Base-by-base conservation (phyloP, 2,329 filamentous ascomycete species). In the Calonectria hawksworthii region DNA sequence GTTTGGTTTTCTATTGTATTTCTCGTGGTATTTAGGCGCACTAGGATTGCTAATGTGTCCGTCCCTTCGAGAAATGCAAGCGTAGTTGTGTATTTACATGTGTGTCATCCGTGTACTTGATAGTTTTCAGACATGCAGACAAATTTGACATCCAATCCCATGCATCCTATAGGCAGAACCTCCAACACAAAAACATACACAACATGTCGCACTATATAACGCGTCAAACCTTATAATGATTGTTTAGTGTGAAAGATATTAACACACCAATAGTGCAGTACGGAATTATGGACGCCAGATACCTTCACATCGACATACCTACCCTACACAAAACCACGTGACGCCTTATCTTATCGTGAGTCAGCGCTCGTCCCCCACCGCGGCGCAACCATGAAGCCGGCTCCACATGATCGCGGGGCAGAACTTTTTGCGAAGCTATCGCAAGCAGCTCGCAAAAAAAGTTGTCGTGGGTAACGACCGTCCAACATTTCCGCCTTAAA, bases 371-470 rank as follows among this genome's bases (percentile, higher is more conserved):
- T 82, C 80, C 79, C 80, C 80, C 79, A 81, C 80, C 80, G 78
- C 75, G 77, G 77, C 80, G 74, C 76, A 77, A 77, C 65, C 44
- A 71, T 47, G 66, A 73, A 70, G 70, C 64, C 76, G 78, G 78
- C 78, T 82, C 80, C 79, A 82, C 80, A 61, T 78, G 47, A 80
- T 73, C 79, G 80, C 80, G 80, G 80, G 80, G 80, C 80, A 82
- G 77, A 82, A 81, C 80, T 82, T 82, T 81, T 82, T 82, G 79
- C 78, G 80, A 82, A 81, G 80, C 79, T 82, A 81, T 81, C 80
- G 73, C 75, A 67, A 79, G 77, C 74, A 75, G 66, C 73, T 44
- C 63, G 69, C 74, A 80, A 77, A 76, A 81, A 81, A 79, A 80
- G 76, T 78, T 76, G 70, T 28, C 54, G 23, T 47, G 54, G 59